Percentiles rank a stretch among this genome's conserved stretches.
phyloP scores from a whole-genome alignment of 345 rosid species.

The Firmiana major region DNA sequence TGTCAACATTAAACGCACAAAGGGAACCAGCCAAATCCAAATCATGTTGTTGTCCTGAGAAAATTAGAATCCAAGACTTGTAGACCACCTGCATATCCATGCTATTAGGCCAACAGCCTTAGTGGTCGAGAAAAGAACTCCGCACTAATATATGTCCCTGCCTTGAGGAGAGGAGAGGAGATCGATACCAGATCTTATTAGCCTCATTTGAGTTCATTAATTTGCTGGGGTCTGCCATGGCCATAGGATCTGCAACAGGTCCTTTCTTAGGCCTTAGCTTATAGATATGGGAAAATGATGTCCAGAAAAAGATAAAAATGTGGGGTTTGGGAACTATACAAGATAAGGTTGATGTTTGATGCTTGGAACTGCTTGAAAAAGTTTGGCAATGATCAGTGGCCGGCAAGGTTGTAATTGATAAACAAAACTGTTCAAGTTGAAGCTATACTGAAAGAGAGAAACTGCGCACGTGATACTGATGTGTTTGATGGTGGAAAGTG shows the following conservation, averaged over 20 bases:
- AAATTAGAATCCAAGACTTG: not conserved
- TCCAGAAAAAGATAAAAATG: conserved; percentile 18
- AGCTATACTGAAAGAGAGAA: not conserved
- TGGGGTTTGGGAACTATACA: conserved; percentile 19
- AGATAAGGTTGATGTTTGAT: conserved; percentile 37
- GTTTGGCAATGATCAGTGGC: conserved; percentile 26
- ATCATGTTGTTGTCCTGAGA: not conserved
- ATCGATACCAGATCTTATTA: not conserved
- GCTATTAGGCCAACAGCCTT: not conserved
- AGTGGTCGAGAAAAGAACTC: not conserved
- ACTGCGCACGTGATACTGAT: conserved; percentile 17
- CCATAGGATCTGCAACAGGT: not conserved
- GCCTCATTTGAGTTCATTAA: not conserved
- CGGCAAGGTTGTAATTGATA: conserved; percentile 27
- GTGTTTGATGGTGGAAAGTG: conserved; percentile 25
- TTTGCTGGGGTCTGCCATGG: not conserved
- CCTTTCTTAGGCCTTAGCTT: not conserved
- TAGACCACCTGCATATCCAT: not conserved
- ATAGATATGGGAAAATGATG: conserved; percentile 1
- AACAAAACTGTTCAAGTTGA: conserved; percentile 19
- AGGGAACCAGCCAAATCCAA: not conserved
- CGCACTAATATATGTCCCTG: not conserved
- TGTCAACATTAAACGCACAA: not conserved
- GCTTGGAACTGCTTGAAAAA: conserved; percentile 13
- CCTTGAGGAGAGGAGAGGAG: not conserved